These are phyloP conservation scores for Suillus tomentosus DNA, from an alignment of 768 basidiomycete species.

Conservation along the genomic window DNA sequence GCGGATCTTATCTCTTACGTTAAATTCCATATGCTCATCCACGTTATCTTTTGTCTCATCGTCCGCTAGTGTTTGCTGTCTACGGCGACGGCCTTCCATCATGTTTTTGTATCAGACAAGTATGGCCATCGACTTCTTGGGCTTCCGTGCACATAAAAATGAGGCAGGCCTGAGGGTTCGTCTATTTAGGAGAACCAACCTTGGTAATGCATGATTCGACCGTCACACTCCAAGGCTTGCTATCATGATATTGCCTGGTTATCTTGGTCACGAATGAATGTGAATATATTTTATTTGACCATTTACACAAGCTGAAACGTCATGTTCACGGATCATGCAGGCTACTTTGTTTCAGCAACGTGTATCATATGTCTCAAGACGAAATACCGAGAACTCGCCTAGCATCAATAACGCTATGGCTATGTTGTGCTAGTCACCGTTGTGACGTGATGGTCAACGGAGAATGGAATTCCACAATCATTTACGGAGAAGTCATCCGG, in stretches of 20 bases:
- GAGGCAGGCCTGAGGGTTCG: not conserved
- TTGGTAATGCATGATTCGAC: not conserved
- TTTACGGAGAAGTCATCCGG: too few relatives aligned
- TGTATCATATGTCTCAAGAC: not conserved
- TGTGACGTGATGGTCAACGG: not conserved
- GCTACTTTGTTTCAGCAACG: too few relatives aligned
- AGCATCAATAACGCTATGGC: too few relatives aligned
- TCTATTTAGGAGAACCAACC: not conserved
- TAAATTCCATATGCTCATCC: too few relatives aligned
- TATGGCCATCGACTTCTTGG: not conserved
- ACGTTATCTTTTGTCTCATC: too few relatives aligned
- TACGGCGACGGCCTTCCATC: too few relatives aligned
- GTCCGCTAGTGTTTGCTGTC: too few relatives aligned
- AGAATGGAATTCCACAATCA: too few relatives aligned
- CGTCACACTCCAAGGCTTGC: not conserved
- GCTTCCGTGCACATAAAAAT: not conserved
- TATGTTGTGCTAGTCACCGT: not conserved
- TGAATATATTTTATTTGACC: too few relatives aligned
- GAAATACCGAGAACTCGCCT: not conserved
- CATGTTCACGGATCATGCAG: not conserved
- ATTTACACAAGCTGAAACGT: too few relatives aligned
- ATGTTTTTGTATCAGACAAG: not conserved
- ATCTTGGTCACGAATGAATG: too few relatives aligned
- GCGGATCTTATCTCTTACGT: too few relatives aligned
- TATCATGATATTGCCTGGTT: not conserved